Conservation (phyloP, 306 rosid genomes). For the Castanospermum australe region DNA sequence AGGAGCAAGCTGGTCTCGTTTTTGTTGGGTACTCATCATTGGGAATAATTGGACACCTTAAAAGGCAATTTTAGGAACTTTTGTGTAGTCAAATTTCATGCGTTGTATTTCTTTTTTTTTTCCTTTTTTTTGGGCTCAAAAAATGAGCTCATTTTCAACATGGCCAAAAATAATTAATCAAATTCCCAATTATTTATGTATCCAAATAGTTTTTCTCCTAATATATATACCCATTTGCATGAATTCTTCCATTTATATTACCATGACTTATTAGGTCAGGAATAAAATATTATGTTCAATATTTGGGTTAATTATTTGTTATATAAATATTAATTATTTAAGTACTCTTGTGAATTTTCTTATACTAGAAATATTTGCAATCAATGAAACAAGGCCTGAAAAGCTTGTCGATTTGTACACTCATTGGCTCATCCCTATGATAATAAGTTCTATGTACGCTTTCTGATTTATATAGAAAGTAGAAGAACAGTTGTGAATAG, state of each 20-base stretch:
- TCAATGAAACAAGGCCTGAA: too few relatives aligned
- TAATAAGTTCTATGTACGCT: not conserved
- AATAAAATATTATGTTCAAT: too few relatives aligned
- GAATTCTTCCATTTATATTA: not conserved
- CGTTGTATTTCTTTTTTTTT: not conserved
- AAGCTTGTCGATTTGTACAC: not conserved
- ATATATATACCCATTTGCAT: not conserved
- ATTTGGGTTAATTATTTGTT: too few relatives aligned
- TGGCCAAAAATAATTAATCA: not conserved
- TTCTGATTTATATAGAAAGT: not conserved
- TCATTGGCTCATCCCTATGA: not conserved
- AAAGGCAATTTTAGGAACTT: conserved; percentile 28
- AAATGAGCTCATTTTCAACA: not conserved
- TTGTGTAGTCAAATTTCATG: conserved; percentile 8
- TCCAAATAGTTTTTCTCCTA: not conserved
- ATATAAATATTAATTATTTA: too few relatives aligned
- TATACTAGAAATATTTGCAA: too few relatives aligned
- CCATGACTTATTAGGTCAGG: too few relatives aligned
- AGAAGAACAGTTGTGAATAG: conserved; percentile 5
- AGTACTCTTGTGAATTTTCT: too few relatives aligned
- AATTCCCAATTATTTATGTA: not conserved
- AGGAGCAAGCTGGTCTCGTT: conserved; percentile 17
- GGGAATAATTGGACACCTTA: conserved; percentile 33
- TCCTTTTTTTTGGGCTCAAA: too few relatives aligned
- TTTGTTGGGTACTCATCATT: conserved; percentile 41